Base-by-base conservation (phyloP, 2,329 filamentous ascomycete genomes). In the Thermothelomyces thermophilus region DNA sequence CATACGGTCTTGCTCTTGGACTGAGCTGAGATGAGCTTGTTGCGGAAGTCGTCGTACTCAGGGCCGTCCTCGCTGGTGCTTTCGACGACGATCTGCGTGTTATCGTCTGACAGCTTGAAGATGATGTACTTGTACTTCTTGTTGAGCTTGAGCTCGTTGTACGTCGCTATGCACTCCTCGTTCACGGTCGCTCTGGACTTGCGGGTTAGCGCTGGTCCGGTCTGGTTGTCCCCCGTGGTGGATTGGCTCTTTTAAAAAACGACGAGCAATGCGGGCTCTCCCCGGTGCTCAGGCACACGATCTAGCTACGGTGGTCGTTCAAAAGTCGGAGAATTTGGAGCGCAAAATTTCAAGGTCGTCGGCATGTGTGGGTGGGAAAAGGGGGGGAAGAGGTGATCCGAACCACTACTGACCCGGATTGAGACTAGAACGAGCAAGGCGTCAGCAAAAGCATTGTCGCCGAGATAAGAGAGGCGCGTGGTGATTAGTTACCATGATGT, bases 121-220 rank as follows among this genome's bases (percentile, higher is more conserved):
- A 93, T 82, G 74, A 93, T 85, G 79, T 80, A 94, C 74, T 89
- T 90, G 75, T 82, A 77, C 75, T 81, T 82, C 73, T 90, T 90
- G 71, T 72, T 76, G 62, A 90, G 82, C 81, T 91, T 91, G 60
- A 91, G 79, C 61, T 90, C 84, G 71, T 90, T 89, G 79, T 84
- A 91, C 53, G 74, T 70, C 60, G 68, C 68, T 67, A 82, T 80
- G 79, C 86, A 90, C 53, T 90, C 85, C 66, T 80, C 77, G 59
- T 78, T 73, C 63, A 90, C 82, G 67, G 77, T 76, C 62, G 86
- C 85, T 78, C 86, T 90, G 70, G 31, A 14, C 8, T 8, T n/a
- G 40, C 20, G 41, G 42, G 39, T 54, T 43, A 53, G 50, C 42
- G 42, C 30, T 16, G 39, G 41, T 28, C 19, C 10, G 5, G 2